Base-by-base conservation (phyloP, 2,329 filamentous ascomycete genomes). In the Byssoonygena ceratinophila region DNA sequence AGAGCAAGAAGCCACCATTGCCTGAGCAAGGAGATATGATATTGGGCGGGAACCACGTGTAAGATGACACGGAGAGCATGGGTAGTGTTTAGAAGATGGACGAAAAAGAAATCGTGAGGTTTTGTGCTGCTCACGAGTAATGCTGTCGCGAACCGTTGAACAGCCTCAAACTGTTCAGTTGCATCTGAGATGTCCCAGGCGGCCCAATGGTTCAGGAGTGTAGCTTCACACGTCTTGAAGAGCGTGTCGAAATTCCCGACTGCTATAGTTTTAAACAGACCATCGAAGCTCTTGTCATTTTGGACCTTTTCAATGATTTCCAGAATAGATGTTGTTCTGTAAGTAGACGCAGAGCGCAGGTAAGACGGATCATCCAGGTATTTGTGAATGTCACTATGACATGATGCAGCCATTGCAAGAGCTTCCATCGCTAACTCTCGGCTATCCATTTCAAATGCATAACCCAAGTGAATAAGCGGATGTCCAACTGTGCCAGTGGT, bases 401-500 rank as follows among this genome's bases (percentile, higher is more conserved):
- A 79, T 54, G 77, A 79, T 16, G 79, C 70, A 0, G 82, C 75
- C 56, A 95, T 74, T 0, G 80, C 82, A 0, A 98, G 76, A 0
- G 89, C 86, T 72, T 98, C 92, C 69, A 95, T 92, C 45, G 83
- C 90, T 18, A 97, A 66, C 58, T 94, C 91, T 54, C 84, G 85
- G 60, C 80, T 92, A 56, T 86, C 80, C 61, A 97, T 76, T 71
- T 98, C 91, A 64, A 85, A 91, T 8, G 89, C 92, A 65, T 94
- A 96, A n/a, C 82, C 90, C 1, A 98, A 77, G 63, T 97, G 92
- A 54, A 97, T 92, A n/a, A 97, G 74, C 1, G 91, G 87, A 62
- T 96, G 87, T 16, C 85, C 91, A 55, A 95, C 86, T 91, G 58
- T 3, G n/a, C 23, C n/a, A 22, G n/a, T 4, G 7, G 11, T 50